Percentiles rank a stretch among this genome's conserved stretches.
Evolutionary conservation across 2,329 filamentous ascomycete species (phyloP).

Genomic region (Cryphonectria carpinicola): DNA sequence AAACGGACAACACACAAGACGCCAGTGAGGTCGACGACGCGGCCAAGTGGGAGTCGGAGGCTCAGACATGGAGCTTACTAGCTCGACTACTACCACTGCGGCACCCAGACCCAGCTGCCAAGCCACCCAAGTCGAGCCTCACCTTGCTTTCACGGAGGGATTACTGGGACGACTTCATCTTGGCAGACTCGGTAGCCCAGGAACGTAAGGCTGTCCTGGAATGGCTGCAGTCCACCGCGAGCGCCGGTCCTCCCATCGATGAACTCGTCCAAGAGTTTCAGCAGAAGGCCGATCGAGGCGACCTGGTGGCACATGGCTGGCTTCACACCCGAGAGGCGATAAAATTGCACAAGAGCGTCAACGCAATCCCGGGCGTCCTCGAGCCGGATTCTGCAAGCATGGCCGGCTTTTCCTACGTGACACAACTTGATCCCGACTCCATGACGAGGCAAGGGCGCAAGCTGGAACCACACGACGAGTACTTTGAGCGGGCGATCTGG

Average conservation of each 20-base stretch:
- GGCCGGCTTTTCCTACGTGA: constrained; percentile 67
- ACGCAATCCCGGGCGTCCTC: constrained; percentile 67
- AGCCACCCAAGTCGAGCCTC: constrained; percentile 31
- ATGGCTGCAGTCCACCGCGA: constrained; percentile 82
- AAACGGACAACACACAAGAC: constrained; percentile 56
- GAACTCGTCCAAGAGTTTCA: constrained; percentile 77
- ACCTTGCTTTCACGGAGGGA: constrained; percentile 39
- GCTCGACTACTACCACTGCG: constrained; percentile 73
- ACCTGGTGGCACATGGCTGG: constrained; percentile 87
- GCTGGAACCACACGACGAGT: constrained; percentile 81
- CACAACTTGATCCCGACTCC: constrained; percentile 91
- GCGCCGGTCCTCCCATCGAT: constrained; percentile 72
- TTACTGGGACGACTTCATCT: constrained; percentile 73
- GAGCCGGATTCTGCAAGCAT: constrained; percentile 65
- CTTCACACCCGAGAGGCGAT: constrained; percentile 88
- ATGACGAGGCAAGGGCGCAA: constrained; percentile 76
- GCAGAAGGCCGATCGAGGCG: constrained; percentile 74
- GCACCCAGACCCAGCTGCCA: constrained; percentile 51
- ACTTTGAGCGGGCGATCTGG: constrained; percentile 90
- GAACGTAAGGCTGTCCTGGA: constrained; percentile 81
- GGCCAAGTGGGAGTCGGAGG: constrained; percentile 76
- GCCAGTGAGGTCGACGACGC: constrained; percentile 48
- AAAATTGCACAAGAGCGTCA: constrained; percentile 84
- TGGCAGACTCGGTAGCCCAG: constrained; percentile 71
- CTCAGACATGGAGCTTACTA: constrained; percentile 88